These are phyloP conservation scores for Eucalyptus cladocalyx DNA, from an alignment of 345 rosid genomes.

Conservation along the genomic window DNA sequence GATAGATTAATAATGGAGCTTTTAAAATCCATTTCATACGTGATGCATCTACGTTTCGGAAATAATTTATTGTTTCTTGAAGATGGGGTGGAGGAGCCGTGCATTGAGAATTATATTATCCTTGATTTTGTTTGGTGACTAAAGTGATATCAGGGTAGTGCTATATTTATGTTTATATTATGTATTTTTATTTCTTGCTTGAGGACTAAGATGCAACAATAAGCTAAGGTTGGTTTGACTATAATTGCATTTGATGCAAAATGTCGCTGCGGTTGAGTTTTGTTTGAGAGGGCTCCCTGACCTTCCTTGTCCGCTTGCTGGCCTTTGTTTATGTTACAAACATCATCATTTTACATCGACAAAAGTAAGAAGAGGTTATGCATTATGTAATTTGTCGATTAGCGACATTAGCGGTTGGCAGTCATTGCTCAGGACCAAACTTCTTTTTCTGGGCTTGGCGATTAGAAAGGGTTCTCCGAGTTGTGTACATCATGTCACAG, in stretches of 20 bases:
- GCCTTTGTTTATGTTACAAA: not conserved
- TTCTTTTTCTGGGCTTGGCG: not conserved
- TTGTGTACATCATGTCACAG: not conserved
- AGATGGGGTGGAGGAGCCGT: not conserved
- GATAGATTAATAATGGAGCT: not conserved
- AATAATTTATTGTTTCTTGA: not conserved
- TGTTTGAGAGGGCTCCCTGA: not conserved
- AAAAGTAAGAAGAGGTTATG: not conserved
- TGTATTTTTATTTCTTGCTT: not conserved
- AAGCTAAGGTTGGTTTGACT: not conserved
- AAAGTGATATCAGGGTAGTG: not conserved
- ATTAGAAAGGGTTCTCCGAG: not conserved
- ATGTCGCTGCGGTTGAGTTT: not conserved
- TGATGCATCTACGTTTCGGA: not conserved
- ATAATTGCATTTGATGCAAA: not conserved
- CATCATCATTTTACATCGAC: not conserved
- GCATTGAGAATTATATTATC: not conserved
- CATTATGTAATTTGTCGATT: not conserved
- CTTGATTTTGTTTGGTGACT: not conserved
- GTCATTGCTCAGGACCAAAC: not conserved
- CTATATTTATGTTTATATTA: not conserved
- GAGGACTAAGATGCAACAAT: not conserved
- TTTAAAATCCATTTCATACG: not conserved
- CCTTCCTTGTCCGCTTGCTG: not conserved
- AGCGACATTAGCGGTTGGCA: not conserved